These are phyloP conservation scores for Taxillus chinensis DNA, from an alignment of 164 flowering plant genomes.

Conservation along the genomic window DNA sequence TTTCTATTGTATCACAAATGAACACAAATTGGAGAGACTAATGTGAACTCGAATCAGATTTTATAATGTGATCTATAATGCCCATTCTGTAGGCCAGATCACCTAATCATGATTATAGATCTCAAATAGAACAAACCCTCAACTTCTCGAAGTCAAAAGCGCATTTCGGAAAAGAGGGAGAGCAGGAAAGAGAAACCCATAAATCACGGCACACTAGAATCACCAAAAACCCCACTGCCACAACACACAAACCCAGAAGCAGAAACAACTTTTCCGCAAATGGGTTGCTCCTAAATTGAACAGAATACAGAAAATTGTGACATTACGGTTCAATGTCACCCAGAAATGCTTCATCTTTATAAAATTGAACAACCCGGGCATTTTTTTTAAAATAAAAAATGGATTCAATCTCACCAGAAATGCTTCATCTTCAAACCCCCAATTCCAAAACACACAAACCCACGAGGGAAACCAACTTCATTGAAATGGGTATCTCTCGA, in stretches of 20 bases:
- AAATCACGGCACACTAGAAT: background rate
- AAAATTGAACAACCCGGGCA: too few relatives aligned
- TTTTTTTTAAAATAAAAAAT: too few relatives aligned
- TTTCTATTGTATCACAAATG: too few relatives aligned
- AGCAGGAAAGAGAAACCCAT: background rate
- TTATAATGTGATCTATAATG: background rate
- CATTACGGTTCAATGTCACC: conserved; percentile 5
- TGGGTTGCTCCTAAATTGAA: conserved; percentile 9
- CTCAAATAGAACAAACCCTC: background rate
- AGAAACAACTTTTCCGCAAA: background rate
- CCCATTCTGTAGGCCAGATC: background rate
- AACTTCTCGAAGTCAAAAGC: background rate
- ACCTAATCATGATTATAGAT: conserved; percentile 5
- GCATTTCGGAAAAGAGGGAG: too few relatives aligned
- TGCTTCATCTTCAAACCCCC: too few relatives aligned
- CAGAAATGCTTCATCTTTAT: background rate
- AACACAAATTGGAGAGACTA: background rate
- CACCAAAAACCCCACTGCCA: background rate
- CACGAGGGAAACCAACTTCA: too few relatives aligned
- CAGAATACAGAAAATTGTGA: background rate
- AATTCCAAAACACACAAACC: too few relatives aligned
- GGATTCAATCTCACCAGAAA: too few relatives aligned
- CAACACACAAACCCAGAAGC: too few relatives aligned
- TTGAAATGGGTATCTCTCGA: too few relatives aligned
- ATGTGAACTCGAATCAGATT: background rate